Percentiles rank a stretch among this genome's conserved stretches.
Evolutionary conservation across 352 stramenopile species (phyloP).

Genomic region (Globisporangium solare): DNA sequence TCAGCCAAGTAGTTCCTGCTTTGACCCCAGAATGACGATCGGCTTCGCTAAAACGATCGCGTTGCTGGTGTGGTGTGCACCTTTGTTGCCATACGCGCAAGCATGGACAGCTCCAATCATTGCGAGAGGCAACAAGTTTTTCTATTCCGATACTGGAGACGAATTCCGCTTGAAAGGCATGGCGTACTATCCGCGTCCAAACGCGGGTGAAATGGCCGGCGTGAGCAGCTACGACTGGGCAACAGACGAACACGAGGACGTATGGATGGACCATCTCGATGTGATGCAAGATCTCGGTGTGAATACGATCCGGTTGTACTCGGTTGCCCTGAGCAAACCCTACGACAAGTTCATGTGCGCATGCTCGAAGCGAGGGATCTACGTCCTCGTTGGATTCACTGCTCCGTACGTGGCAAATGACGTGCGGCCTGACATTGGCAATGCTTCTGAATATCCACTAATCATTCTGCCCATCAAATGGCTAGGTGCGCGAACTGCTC

Average conservation of each 20-base stretch:
- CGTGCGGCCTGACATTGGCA: too few species aligned
- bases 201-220: constrained; percentile 40
- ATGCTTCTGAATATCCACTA: too few species aligned
- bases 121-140: constrained; percentile 80
- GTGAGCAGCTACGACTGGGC: constrained; percentile 64
- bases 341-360: constrained; percentile 84
- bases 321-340: constrained; percentile 42
- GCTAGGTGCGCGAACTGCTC: constrained; percentile 41
- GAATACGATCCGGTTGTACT: constrained; percentile 67
- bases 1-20: too few species aligned
- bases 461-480: too few species aligned
- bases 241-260: constrained; percentile 45
- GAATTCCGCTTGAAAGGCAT: constrained; percentile 75
- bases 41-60: too few species aligned
- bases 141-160: constrained; percentile 52
- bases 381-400: constrained; percentile 59
- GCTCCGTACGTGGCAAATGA: constrained; percentile 18
- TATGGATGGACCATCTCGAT: constrained; percentile 53
- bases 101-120: constrained; percentile 46
- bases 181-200: constrained; percentile 66
- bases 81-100: too few species aligned
- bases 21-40: too few species aligned
- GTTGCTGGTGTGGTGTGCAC: too few species aligned
- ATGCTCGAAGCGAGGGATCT: constrained; percentile 59
- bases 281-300: constrained; percentile 50